Evolutionary conservation across 1,284 basidiomycete species (phyloP).

Genomic region (Xerocomus nothofagi): DNA sequence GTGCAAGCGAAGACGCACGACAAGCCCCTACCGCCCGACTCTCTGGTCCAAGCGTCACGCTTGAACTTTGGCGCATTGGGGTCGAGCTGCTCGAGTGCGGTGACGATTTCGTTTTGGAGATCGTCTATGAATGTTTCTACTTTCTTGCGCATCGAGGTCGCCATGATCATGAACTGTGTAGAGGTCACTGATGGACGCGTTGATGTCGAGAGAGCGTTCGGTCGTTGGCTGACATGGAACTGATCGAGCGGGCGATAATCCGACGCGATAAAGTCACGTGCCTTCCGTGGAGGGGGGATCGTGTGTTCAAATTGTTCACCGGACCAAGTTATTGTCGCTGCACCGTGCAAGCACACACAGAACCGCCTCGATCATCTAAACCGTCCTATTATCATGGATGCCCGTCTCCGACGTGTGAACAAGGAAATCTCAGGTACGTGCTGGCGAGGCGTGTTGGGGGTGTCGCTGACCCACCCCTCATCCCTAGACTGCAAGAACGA

Average conservation of each 20-base stretch:
- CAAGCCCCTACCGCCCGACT: slow-evolving; percentile 83
- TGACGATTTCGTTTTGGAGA: slow-evolving; percentile 85
- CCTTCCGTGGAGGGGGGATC: slow-evolving; percentile 7
- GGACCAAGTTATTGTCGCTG: not conserved
- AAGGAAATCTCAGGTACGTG: slow-evolving; percentile 85
- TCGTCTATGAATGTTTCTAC: slow-evolving; percentile 79
- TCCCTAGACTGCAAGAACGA: slow-evolving; percentile 92
- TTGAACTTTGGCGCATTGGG: slow-evolving; percentile 72
- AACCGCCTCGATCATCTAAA: not conserved
- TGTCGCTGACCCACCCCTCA: slow-evolving; percentile 2
- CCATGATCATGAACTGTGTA: slow-evolving; percentile 14
- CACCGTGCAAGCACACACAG: slow-evolving; percentile 2
- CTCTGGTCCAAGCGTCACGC: slow-evolving; percentile 84
- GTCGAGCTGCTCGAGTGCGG: slow-evolving; percentile 80
- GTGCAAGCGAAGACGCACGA: slow-evolving; percentile 86
- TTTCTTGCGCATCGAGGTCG: slow-evolving; percentile 66
- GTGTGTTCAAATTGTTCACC: slow-evolving; percentile 1
- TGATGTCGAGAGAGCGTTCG: too few relatives aligned
- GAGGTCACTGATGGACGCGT: not conserved
- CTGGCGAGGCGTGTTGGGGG: not conserved
- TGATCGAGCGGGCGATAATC: not conserved
- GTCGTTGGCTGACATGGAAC: not conserved
- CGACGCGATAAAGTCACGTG: slow-evolving; percentile 29
- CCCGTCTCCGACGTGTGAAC: slow-evolving; percentile 84
- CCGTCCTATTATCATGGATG: slow-evolving; percentile 58